Evolutionary conservation across 139 green algal genomes (phyloP), one percentile per base, ranked within the genome.

Genomic region (Zygnema cylindricum): DNA sequence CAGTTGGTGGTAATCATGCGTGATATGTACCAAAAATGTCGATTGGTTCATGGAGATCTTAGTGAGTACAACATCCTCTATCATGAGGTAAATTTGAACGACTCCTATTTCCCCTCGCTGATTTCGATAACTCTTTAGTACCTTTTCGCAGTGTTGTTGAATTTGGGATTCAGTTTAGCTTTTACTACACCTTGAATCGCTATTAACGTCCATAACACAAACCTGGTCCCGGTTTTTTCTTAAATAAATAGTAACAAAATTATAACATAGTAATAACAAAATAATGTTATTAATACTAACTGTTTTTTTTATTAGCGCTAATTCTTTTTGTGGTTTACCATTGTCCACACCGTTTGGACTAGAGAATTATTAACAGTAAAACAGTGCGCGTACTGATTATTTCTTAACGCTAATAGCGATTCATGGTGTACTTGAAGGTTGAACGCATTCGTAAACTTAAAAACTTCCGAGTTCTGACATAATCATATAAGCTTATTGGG

Each of bases 41-140:
- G 92, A 22, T 95, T 99, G 73, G 97, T 99, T 85, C 97, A 99
- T 87, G 97, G 93, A 21, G 97, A 99, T 90, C 94, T 99, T 30
- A 96, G 92, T 69, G 97, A 99, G 92, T 98, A 98, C 94, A 99
- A 99, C 93, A 96, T 99, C 78, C 92, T 98, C 25, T 94, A 92
- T 78, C 32, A 83, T 30, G 32, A 92, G 86, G 87, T 92, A n/a
- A 23, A 25, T 11, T 2, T 89, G n/a, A 2, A 49, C 57, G 25
- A 25, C 57, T 73, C 57, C 57, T 30, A 30, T 73, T 25, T 30
- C 30, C 57, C 30, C 57, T 73, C 30, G n/a, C n/a, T n/a, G n/a
- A n/a, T n/a, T n/a, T n/a, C n/a, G n/a, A n/a, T n/a, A n/a, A n/a
- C 22, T 32, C 22, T 32, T 22, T 86, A 22, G 32, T 78, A 25